Evolutionary conservation across 129 eudicot species (phyloP), one percentile per base, ranked within the genome.

Genomic region (Tagetes patula): DNA sequence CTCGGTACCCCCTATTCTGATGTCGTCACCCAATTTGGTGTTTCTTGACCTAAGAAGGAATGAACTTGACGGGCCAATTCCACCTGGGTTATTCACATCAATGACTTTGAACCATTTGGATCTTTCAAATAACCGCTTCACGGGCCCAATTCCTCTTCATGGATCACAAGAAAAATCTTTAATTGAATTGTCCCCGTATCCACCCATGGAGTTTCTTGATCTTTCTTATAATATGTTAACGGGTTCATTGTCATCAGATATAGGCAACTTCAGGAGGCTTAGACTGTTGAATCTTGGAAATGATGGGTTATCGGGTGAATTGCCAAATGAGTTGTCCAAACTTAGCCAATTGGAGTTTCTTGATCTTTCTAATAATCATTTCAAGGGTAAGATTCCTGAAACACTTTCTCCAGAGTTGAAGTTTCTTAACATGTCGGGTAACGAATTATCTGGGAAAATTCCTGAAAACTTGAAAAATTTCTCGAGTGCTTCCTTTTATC

Each of bases 201-300:
- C 99, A 54, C 89, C 82, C 11, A 72, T 95, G 81, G 96, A 90
- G 73, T 88, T 84, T 75, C 85, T 95, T 67, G 99, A 95, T 83
- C 94, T 95, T 54, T 95, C 97, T 13, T 62, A 85, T 43, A 95
- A 95, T 71, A 40, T 73, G 42, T 79, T 95, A 69, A 69, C 80
- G 9, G 96, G 96, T 14, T 12, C 74, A 67, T 82, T 95, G 49
- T 82, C 92, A 6, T 47, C 94, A 8, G 87, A 83, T 38, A 80
- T 95, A 32, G 96, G 91, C 52, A 88, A 82, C 84, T 77, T 87
- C 70, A 80, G 87, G 77, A 85, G 91, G 84, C 94, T 95, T 58
- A 85, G 52, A 65, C 52, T 80, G 65, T 70, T 95, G 42, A 91
- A 88, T 84, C 91, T 95, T 59, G 87, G 88, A 63, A 90, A 81